These are phyloP conservation scores for Cercospora beticola DNA, from an alignment of 2,329 filamentous ascomycete species.

Conservation along the genomic window DNA sequence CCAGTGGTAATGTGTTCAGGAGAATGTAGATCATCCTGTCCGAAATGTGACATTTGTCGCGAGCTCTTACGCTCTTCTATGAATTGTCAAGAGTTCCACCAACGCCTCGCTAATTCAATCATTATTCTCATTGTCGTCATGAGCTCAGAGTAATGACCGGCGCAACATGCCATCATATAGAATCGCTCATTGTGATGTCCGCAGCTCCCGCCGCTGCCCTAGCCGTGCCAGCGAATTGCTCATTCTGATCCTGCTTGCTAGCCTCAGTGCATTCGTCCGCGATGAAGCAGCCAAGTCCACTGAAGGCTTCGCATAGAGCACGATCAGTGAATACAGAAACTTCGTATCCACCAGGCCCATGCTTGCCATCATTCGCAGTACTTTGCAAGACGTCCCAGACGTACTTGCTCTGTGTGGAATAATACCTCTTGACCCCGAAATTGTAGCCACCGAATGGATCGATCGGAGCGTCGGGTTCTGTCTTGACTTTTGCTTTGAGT, in stretches of 20 bases:
- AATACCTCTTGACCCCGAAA: conserved; percentile 65
- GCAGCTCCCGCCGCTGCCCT: not conserved
- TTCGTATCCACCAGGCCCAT: conserved; percentile 78
- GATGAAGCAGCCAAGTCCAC: conserved; percentile 83
- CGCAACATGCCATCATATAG: not conserved
- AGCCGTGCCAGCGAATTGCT: not conserved
- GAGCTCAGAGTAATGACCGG: not conserved
- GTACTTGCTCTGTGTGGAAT: conserved; percentile 68
- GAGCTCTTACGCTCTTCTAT: not conserved
- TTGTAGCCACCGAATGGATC: conserved; percentile 81
- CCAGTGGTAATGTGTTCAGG: conserved; percentile 73
- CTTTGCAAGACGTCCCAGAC: conserved; percentile 71
- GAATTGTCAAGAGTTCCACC: not conserved
- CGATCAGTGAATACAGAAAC: conserved; percentile 77
- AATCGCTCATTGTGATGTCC: not conserved
- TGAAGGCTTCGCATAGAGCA: conserved; percentile 84
- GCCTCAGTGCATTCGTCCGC: not conserved
- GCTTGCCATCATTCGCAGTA: conserved; percentile 63
- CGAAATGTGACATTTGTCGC: not conserved
- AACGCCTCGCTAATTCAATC: not conserved
- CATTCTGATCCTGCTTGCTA: not conserved
- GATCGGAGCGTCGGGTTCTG: conserved; percentile 71
- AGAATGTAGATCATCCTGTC: conserved; percentile 52
- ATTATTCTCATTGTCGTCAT: not conserved
- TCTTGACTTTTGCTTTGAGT: conserved; percentile 62